Evolutionary conservation across 2,329 filamentous ascomycete species (phyloP), one percentile per base, ranked within the genome.

Genomic region (Aspergillus sp.): DNA sequence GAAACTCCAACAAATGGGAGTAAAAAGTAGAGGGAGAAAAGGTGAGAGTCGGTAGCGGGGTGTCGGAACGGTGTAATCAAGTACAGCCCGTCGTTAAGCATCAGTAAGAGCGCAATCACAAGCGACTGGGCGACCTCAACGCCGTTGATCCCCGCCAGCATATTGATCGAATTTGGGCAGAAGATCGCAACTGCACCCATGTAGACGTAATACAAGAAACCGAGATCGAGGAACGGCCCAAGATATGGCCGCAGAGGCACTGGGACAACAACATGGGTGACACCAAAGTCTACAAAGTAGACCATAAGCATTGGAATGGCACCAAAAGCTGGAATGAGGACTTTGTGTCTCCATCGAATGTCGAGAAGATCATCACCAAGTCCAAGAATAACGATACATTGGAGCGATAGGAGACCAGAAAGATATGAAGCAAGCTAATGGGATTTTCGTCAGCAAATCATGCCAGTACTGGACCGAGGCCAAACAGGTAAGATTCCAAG

Each of bases 141-240:
- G 55, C 95, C 95, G 75, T 99, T 99, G 76, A 99, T 91, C n/a
- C 95, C 95, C 0, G 95, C 95, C n/a, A 99, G 82, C 78, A 99
- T 99, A 80, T 99, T 99, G 84, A 99, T 99, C 75, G 91, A 92
- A 79, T 99, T 98, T 6, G 95, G 93, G 66, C 92, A 96, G 80
- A 99, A 99, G 75, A 99, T 99, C 72, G 93, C 90, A 65, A 99
- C 85, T 56, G 90, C 89, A 52, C 91, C 91, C 95, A 99, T 99
- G 82, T 98, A 99, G 70, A 88, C 79, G 78, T 99, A 99, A 83
- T 99, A 99, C 56, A 91, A 79, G 72, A 85, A 76, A 33, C 89
- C 89, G 7, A 98, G 85, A 73, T 98, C 87, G 72, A 98, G 83
- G 49, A 97, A 84, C 66, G 91, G 86, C 33, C 93, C 93, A 8